phyloP scores from a whole-genome alignment of 78 protist species.

The Pigoraptor vietnamica region DNA sequence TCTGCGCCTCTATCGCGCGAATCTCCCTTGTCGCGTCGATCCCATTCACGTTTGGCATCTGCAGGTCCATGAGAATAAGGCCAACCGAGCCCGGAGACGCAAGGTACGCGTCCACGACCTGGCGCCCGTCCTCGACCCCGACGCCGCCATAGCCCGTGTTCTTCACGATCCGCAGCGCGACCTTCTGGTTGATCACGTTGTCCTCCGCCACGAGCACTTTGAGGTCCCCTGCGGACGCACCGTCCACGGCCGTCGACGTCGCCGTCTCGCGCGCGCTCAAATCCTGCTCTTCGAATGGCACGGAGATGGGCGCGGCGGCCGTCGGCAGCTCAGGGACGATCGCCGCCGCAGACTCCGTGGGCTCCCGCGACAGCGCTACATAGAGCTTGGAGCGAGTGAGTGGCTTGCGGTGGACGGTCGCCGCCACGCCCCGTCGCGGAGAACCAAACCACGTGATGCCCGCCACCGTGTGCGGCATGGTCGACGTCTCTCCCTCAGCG shows the following conservation, averaged over 20 bases:
- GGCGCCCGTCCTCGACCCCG: constrained; percentile 13
- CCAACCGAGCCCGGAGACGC: constrained; percentile 33
- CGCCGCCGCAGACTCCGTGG: neutral
- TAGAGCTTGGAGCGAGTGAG: neutral
- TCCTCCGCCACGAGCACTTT: constrained; percentile 50
- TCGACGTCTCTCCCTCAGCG: no score
- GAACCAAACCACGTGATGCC: neutral
- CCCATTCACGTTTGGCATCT: constrained; percentile 58
- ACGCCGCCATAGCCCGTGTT: constrained; percentile 42
- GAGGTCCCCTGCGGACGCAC: neutral
- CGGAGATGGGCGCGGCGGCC: no score
- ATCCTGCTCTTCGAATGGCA: no score
- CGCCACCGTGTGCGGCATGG: neutral
- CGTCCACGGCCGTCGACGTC: neutral
- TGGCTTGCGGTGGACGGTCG: neutral
- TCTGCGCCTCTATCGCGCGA: neutral
- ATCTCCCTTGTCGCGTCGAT: constrained; percentile 1
- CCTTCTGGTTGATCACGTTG: constrained; percentile 55
- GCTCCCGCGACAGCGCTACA: neutral
- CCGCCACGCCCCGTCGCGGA: neutral
- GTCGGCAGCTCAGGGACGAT: no score
- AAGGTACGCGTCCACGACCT: constrained; percentile 19
- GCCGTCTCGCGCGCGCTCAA: no score
- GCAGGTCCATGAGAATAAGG: constrained; percentile 58
- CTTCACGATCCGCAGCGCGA: constrained; percentile 42